These are phyloP conservation scores for Leucoagaricus sp. DNA, from an alignment of 1,284 basidiomycete genomes.

Conservation along the genomic window DNA sequence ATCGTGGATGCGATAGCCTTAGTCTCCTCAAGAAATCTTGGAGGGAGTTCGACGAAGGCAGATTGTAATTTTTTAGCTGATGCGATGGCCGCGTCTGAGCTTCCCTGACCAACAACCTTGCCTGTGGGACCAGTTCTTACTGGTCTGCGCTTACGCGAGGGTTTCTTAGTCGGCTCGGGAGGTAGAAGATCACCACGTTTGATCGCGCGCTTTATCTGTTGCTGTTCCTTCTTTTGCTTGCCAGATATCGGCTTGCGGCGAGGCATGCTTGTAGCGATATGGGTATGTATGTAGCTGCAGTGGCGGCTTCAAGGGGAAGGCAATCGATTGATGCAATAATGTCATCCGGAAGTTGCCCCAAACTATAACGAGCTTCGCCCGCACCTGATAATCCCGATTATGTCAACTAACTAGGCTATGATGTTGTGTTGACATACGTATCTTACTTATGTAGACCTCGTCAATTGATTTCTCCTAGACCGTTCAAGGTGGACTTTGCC, in stretches of 20 bases:
- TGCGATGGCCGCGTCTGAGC: slow-evolving; percentile 32
- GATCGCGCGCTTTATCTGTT: slow-evolving; percentile 75
- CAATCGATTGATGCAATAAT: background rate
- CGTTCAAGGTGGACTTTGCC: no score
- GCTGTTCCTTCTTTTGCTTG: slow-evolving; percentile 71
- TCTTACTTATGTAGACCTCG: no score
- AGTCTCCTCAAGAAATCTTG: slow-evolving; percentile 64
- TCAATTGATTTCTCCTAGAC: no score
- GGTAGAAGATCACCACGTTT: slow-evolving; percentile 74
- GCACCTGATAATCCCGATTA: background rate
- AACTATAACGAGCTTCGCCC: background rate
- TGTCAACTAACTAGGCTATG: no score
- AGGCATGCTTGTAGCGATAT: slow-evolving; percentile 29
- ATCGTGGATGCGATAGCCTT: slow-evolving; percentile 56
- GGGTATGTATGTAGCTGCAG: no score
- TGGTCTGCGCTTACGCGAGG: slow-evolving; percentile 24
- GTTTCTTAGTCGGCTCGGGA: slow-evolving; percentile 35
- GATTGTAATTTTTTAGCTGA: slow-evolving; percentile 66
- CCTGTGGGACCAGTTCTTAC: slow-evolving; percentile 31
- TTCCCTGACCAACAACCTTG: slow-evolving; percentile 25
- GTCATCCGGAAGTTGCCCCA: background rate
- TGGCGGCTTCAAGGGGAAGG: background rate
- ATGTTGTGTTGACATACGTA: no score
- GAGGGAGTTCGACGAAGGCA: slow-evolving; percentile 66
- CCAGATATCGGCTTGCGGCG: slow-evolving; percentile 61